Base-by-base conservation (phyloP, 257 asterid species). In the Jacaranda mimosifolia region DNA sequence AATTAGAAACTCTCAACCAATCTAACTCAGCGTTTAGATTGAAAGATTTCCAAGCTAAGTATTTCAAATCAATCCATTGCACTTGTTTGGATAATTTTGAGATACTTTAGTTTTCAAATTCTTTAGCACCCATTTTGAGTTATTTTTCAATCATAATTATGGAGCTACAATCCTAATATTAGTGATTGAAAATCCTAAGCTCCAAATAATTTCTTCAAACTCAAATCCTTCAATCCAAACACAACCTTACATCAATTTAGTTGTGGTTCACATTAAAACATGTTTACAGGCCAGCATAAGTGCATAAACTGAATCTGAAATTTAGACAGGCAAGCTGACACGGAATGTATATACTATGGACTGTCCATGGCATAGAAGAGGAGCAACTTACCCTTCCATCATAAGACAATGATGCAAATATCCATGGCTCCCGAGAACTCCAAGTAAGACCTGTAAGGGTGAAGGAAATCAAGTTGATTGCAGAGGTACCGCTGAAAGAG, bases 391-490 rank as follows among this genome's bases (percentile, higher is more conserved):
- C 97, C 93, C 99, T 89, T 74, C 99, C 98, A 85, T 96, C 99
- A 83, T 93, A 96, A 69, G 99, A 96, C 82, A 96, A 79, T 42
- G 98, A 96, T 21, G 99, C 98, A 86, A 93, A 96, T 73, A 91
- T 86, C 97, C 97, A 93, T 69, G 99, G 99, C 79, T 93, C 97
- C 49, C 98, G 93, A 82, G 86, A 90, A 78, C 99, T 96, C 99
- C 99, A 96, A 68, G 94, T 89, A 70, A 93, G 91, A 67, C 98
- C 98, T 96, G 86, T 63, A 80, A 73, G 75, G 62, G 80, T 55
- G 40, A 74, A 46, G 86, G 4, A 35, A 72, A 72, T 82, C 48
- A 57, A 51, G 79, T 74, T n/a, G 62, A 73, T 78, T 78, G 78
- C 72, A 73, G 63, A 42, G 62, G 53, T 58, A 60, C 69, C 59